These are phyloP conservation scores for Mediolabrus comicus DNA, from an alignment of 108 stramenopile species.

Conservation along the genomic window DNA sequence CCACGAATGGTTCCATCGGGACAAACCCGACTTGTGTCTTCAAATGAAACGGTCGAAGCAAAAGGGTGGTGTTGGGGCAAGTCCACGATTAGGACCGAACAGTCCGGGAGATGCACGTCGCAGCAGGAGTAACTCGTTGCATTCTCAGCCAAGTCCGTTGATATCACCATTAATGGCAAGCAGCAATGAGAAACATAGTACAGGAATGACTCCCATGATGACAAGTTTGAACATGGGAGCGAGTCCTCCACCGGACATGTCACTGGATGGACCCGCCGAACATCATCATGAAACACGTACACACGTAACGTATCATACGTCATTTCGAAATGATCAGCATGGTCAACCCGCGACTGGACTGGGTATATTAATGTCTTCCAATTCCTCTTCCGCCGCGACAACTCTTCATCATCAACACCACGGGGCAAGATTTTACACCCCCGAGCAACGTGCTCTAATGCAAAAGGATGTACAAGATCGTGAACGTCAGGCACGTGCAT, in stretches of 20 bases:
- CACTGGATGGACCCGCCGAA: slow-evolving; percentile 23
- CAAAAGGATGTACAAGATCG: slow-evolving; percentile 70
- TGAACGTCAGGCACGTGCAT: slow-evolving; percentile 81
- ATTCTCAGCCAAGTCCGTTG: slow-evolving; percentile 47
- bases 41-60: slow-evolving; percentile 90
- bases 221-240: slow-evolving; percentile 16
- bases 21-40: slow-evolving; percentile 62
- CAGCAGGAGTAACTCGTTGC: slow-evolving; percentile 38
- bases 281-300: slow-evolving; percentile 1
- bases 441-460: slow-evolving; percentile 46
- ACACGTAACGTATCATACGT: slow-evolving; percentile 29
- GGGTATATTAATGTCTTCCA: slow-evolving; percentile 66
- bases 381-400: slow-evolving; percentile 14
- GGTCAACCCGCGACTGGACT: slow-evolving; percentile 66
- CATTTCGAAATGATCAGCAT: slow-evolving; percentile 24
- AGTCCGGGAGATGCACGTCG: slow-evolving; percentile 26
- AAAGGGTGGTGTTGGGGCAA: slow-evolving; percentile 61
- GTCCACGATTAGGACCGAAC: slow-evolving; percentile 48
- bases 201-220: slow-evolving; percentile 42
- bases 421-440: slow-evolving; percentile 17
- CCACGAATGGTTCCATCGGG: slow-evolving; percentile 75
- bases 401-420: slow-evolving; percentile 32
- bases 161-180: slow-evolving; percentile 23
- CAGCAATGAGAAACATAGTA: not conserved
- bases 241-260: slow-evolving; percentile 33